Conservation (phyloP, 495 filamentous ascomycete genomes). For the Halenospora varia region DNA sequence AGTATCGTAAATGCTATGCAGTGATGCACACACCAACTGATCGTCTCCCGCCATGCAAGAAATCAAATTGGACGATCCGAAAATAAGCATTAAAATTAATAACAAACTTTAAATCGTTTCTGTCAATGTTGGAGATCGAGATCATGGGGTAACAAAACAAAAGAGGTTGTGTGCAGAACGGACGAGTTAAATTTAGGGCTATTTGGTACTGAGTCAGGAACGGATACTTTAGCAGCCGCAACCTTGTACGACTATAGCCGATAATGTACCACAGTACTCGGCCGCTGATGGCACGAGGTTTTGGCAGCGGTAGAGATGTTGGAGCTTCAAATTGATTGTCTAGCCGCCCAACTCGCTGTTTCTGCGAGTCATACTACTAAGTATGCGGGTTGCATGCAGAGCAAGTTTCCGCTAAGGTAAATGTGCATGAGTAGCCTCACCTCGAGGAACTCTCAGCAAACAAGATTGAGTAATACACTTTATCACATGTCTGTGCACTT, state of each 20-base stretch:
- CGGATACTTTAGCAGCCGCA: not conserved
- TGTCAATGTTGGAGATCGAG: not conserved
- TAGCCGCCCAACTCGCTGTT: not conserved
- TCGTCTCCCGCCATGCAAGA: not conserved
- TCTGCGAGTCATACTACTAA: not conserved
- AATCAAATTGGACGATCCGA: not conserved
- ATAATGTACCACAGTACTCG: too few species aligned
- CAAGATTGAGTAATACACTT: not conserved
- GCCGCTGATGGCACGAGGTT: too few species aligned
- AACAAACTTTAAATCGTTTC: not conserved
- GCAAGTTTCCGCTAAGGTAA: not conserved
- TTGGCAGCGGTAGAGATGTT: not conserved
- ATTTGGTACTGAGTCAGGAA: not conserved
- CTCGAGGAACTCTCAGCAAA: not conserved
- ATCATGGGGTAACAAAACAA: not conserved
- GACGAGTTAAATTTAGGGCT: not conserved
- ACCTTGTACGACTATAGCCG: not conserved
- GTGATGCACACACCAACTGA: not conserved
- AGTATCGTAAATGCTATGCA: not conserved
- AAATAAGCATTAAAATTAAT: not conserved
- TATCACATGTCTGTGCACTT: not conserved
- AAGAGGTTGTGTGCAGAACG: not conserved
- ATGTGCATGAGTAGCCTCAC: not conserved
- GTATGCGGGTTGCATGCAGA: not conserved
- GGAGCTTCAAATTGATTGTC: not conserved